Evolutionary conservation across 2,329 filamentous ascomycete genomes (phyloP).

Genomic region (Alternaria longipes): DNA sequence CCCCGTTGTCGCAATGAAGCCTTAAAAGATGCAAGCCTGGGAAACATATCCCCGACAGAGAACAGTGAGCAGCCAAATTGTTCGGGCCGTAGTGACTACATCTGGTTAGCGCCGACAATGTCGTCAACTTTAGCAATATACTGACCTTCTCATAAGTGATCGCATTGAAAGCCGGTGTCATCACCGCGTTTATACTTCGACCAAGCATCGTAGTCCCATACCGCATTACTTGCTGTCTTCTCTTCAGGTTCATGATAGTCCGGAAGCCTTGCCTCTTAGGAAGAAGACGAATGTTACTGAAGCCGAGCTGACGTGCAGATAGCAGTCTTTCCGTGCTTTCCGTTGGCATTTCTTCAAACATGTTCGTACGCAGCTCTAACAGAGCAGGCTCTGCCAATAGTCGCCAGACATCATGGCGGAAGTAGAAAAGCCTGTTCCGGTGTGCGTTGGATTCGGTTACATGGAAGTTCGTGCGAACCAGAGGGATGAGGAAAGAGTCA

Average conservation of each 20-base stretch:
- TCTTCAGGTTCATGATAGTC: conserved; percentile 86
- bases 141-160: conserved; percentile 80
- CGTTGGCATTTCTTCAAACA: conserved; percentile 80
- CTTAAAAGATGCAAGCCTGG: conserved; percentile 76
- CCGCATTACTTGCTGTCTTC: conserved; percentile 64
- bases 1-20: conserved; percentile 52
- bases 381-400: conserved; percentile 78
- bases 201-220: conserved; percentile 66
- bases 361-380: conserved; percentile 69
- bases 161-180: conserved; percentile 78
- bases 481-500: conserved; percentile 87
- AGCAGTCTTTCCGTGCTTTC: conserved; percentile 67
- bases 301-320: conserved; percentile 72
- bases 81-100: conserved; percentile 54
- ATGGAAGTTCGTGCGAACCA: conserved; percentile 89
- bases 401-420: conserved; percentile 92
- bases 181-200: conserved; percentile 72
- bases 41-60: conserved; percentile 82
- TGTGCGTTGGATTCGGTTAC: conserved; percentile 89
- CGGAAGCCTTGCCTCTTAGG: conserved; percentile 81
- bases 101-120: conserved; percentile 13
- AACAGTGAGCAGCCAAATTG: conserved; percentile 82
- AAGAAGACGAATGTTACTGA: conserved; percentile 79
- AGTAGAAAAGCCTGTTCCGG: conserved; percentile 86
- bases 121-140: background rate